Evolutionary conservation across 345 rosid species (phyloP), one percentile per base, ranked within the genome.

Genomic region (Microthlaspi erraticum): DNA sequence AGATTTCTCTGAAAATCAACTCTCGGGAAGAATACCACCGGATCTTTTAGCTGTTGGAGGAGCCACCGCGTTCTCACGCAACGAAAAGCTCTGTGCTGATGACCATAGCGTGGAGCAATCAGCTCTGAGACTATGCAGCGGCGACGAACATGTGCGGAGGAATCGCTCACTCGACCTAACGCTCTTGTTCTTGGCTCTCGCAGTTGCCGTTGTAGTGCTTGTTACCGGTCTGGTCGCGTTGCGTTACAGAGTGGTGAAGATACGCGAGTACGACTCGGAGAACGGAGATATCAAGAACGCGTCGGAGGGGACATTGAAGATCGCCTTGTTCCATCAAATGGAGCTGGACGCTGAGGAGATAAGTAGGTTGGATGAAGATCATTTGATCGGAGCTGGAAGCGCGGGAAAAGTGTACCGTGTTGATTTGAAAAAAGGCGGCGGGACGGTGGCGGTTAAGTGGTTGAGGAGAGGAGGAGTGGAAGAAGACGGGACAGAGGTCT

Each of bases 381-480:
- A 85, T 31, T 67, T 93, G 76, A 91, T 93, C 1, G 96, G 96
- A 55, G 81, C 78, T 38, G 98, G 98, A 6, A 87, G 94, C 5
- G 89, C 94, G 0, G 98, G 98, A 45, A 91, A 82, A 73, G 98
- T 91, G 20, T 91, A 89, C 60, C 82, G 97, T 4, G 77, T 91
- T 19, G 91, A 86, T 52, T 48, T 89, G 85, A 91, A 84, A 86
- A 91, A 83, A 45, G 82, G 79, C 4, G 75, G 83, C 0, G 70
- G 81, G 31, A 81, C 84, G 6, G 94, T 93, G 8, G 98, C 98
- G 0, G 95, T 89, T 41, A 93, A 93, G 80, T 83, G 83, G 70
- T 79, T 87, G 29, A 78, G 86, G 83, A 79, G 79, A 49, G 46
- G 38, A 62, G 75, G 6, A 76, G 87, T 81, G 23, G 83, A 82